These are phyloP conservation scores for Penicillium manginii DNA, from an alignment of 495 filamentous ascomycete genomes.

Conservation along the genomic window DNA sequence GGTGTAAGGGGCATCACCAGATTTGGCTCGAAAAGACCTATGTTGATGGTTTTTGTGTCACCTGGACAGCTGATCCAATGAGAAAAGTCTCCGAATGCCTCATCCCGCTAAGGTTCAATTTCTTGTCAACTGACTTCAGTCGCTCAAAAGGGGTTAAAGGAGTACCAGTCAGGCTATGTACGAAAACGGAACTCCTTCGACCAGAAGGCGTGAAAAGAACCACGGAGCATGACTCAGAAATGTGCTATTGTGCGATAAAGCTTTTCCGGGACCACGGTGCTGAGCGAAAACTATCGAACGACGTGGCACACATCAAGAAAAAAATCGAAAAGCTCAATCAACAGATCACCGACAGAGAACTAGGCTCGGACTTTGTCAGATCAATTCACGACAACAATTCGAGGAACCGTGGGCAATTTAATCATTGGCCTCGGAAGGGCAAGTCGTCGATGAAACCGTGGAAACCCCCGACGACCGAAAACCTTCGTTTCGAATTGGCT, in stretches of 20 bases:
- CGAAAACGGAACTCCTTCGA: constrained; percentile 82
- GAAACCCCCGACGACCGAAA: too few species aligned
- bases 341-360: too few species aligned
- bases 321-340: constrained; percentile 75
- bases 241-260: constrained; percentile 94
- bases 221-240: constrained; percentile 54
- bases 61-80: constrained; percentile 74
- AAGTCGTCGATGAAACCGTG: too few species aligned
- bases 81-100: constrained; percentile 68
- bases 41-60: constrained; percentile 89
- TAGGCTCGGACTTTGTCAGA: too few species aligned
- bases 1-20: too few species aligned
- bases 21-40: constrained; percentile 82
- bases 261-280: constrained; percentile 96
- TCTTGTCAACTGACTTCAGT: constrained; percentile 96
- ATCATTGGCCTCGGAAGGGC: too few species aligned
- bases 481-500: too few species aligned
- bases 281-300: constrained; percentile 92
- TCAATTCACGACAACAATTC: too few species aligned
- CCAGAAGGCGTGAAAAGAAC: too few species aligned
- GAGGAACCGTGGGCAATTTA: too few species aligned
- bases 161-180: constrained; percentile 87
- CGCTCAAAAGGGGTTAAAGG: constrained; percentile 98
- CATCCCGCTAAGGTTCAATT: constrained; percentile 93
- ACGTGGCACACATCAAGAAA: constrained; percentile 88